Conservation (phyloP, 768 basidiomycete genomes). For the Rhodotorula babjevae region DNA sequence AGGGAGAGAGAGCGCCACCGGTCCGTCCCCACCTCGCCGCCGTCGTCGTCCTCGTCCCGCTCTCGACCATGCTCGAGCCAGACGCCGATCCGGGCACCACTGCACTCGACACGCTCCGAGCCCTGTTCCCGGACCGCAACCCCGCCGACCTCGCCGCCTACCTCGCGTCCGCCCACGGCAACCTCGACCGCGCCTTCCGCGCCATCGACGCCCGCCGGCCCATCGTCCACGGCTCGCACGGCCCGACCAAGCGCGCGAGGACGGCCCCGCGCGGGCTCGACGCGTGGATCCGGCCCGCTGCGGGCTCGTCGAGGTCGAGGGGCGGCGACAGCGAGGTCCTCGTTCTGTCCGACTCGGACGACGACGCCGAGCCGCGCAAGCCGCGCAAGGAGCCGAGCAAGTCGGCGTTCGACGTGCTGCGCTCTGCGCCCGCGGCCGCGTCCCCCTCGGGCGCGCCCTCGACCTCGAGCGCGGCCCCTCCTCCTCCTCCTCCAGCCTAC, state of each 20-base stretch:
- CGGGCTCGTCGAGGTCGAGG: too few species aligned
- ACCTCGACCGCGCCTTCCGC: constrained; percentile 19
- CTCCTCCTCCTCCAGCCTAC: neutral
- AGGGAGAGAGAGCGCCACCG: too few species aligned
- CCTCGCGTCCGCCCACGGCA: constrained; percentile 4
- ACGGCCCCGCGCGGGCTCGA: neutral
- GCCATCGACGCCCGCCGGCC: constrained; percentile 1
- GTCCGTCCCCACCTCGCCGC: too few species aligned
- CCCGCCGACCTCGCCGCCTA: neutral
- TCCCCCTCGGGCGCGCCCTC: neutral
- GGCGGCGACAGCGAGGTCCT: neutral
- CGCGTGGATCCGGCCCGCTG: neutral
- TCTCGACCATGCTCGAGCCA: too few species aligned
- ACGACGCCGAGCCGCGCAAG: neutral
- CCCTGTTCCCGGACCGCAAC: constrained; percentile 1
- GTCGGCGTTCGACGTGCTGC: constrained; percentile 14
- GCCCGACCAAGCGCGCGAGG: neutral
- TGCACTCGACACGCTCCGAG: neutral
- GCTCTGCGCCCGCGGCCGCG: neutral
- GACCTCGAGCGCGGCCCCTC: neutral
- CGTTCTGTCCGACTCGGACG: constrained; percentile 21
- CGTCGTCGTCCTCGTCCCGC: neutral
- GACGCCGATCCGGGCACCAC: too few species aligned
- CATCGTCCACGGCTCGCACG: neutral
- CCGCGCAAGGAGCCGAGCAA: neutral